phyloP scores from a whole-genome alignment of 192 early-diverging fungal species.

The Obelidium mucronatum region DNA sequence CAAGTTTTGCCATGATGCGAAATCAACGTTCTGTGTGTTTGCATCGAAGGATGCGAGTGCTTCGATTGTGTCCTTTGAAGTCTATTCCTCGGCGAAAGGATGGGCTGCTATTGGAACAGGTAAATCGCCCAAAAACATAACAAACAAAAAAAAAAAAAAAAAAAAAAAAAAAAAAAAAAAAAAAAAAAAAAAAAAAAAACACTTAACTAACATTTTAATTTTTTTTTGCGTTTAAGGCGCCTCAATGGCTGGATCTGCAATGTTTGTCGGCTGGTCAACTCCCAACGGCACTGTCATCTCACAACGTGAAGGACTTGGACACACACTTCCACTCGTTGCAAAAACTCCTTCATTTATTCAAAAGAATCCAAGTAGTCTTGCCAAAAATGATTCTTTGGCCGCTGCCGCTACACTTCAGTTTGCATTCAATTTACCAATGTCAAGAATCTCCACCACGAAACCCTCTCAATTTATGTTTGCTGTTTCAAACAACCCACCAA shows the following conservation, averaged over 20 bases:
- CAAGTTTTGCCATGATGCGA: neutral
- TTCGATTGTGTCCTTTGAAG: neutral
- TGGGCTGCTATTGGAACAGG: too few relatives aligned
- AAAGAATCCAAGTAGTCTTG: too few relatives aligned
- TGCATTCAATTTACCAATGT: neutral
- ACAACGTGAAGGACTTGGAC: slow-evolving; percentile 23
- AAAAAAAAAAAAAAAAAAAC: too few relatives aligned
- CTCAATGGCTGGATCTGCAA: slow-evolving; percentile 38
- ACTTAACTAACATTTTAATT: too few relatives aligned
- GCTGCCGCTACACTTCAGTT: too few relatives aligned
- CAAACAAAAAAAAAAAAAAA: too few relatives aligned
- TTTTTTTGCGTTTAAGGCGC: too few relatives aligned
- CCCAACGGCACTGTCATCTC: slow-evolving; percentile 29
- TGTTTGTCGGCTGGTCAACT: slow-evolving; percentile 43
- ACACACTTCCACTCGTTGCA: too few relatives aligned
- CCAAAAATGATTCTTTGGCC: too few relatives aligned
- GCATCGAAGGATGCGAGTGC: neutral
- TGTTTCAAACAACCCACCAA: neutral
- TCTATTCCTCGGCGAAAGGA: neutral
- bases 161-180: too few relatives aligned
- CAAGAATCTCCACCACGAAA: neutral
- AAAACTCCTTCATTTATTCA: too few relatives aligned
- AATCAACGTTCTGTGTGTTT: neutral
- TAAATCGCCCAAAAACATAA: too few relatives aligned
- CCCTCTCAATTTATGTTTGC: neutral